Conservation (phyloP, 2,329 filamentous ascomycete species). For the Sarocladium kiliense region DNA sequence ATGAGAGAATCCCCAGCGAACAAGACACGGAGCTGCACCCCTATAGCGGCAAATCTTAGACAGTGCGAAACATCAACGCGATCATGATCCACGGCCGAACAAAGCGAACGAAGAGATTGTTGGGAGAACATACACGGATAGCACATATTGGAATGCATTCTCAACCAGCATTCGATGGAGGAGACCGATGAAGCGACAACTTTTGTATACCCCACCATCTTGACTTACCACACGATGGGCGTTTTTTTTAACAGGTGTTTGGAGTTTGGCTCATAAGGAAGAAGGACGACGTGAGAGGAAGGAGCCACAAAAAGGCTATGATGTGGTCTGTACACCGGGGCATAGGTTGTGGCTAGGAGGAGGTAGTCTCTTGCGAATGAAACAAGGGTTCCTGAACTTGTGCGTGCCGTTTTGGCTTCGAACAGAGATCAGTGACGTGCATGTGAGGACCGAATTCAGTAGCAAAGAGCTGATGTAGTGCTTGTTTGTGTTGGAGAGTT, state of each 20-base stretch:
- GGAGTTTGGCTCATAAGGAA: background rate
- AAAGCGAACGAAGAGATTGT: background rate
- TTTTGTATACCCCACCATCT: background rate
- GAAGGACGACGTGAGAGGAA: too few relatives aligned
- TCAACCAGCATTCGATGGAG: background rate
- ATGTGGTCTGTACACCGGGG: too few relatives aligned
- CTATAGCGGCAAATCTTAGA: background rate
- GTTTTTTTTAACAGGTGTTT: background rate
- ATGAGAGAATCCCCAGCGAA: background rate
- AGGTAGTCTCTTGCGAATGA: too few relatives aligned
- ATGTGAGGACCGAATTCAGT: too few relatives aligned
- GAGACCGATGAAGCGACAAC: background rate
- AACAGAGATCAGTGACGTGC: too few relatives aligned
- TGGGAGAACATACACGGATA: background rate
- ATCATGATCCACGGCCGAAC: slow-evolving; percentile 6
- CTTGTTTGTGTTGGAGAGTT: too few relatives aligned
- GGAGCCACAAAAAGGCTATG: too few relatives aligned
- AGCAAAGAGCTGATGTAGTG: too few relatives aligned
- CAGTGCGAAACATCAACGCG: background rate
- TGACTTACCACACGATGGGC: background rate
- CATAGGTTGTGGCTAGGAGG: too few relatives aligned
- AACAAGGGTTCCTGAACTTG: too few relatives aligned
- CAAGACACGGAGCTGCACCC: background rate
- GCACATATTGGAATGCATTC: background rate
- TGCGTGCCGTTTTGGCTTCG: too few relatives aligned